Conservation (phyloP, 192 early-diverging fungal genomes). For the Gonapodya sp. region DNA sequence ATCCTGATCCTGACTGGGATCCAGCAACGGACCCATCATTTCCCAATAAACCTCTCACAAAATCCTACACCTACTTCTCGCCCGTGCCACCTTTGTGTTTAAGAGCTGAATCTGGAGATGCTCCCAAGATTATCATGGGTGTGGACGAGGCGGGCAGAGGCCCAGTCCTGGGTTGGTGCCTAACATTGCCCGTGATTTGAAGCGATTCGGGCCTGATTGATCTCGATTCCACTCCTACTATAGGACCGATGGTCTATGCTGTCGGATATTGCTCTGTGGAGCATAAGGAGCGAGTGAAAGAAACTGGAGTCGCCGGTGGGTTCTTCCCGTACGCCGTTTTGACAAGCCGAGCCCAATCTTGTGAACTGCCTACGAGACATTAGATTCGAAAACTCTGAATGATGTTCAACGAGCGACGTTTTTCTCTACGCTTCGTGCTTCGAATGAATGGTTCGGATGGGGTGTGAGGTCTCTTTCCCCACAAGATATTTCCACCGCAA, state of each 20-base stretch:
- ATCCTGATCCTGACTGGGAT: not conserved
- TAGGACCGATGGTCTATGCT: conserved; percentile 95
- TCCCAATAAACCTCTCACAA: not conserved
- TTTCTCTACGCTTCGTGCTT: conserved; percentile 47
- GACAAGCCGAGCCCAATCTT: too few relatives aligned
- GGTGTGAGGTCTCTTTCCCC: conserved; percentile 74
- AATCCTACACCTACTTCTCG: not conserved
- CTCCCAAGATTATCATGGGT: conserved; percentile 48
- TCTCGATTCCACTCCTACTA: not conserved
- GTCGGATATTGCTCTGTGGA: conserved; percentile 66
- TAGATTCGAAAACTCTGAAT: conserved; percentile 91
- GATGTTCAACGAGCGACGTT: conserved; percentile 63
- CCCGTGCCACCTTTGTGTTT: not conserved
- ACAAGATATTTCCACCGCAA: conserved; percentile 81
- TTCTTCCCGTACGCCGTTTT: too few relatives aligned
- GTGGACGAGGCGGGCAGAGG: conserved; percentile 97
- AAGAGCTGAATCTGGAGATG: not conserved
- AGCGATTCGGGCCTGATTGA: not conserved
- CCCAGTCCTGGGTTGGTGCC: conserved; percentile 68
- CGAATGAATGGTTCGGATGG: conserved; percentile 69
- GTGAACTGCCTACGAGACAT: too few relatives aligned
- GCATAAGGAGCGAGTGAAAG: conserved; percentile 50
- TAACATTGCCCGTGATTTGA: conserved; percentile 17
- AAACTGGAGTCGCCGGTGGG: conserved; percentile 73
- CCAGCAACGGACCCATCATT: not conserved